Base-by-base conservation (phyloP, 805 yeast genomes). In the Lachancea lanzarotensis region DNA sequence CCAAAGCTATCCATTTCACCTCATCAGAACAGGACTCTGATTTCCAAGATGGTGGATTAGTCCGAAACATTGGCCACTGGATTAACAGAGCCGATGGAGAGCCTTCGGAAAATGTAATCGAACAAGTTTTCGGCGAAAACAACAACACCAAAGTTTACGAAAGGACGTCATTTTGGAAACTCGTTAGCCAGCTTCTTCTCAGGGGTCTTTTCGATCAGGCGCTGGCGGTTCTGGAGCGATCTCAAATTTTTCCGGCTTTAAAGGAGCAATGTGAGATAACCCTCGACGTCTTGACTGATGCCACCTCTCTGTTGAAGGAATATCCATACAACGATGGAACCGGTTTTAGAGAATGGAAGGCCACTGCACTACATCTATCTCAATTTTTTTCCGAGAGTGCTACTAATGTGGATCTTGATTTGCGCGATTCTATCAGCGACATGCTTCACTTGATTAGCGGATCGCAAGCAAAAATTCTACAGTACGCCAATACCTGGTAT, bases 71-170 rank as follows among this genome's bases (percentile, higher is more conserved):
- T 30, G 62, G 73, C 13, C 72, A 70, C 39, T 84, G 93, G 93
- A 69, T 82, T 20, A 84, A 84, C 56, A 71, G 78, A 45, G 79
- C 82, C 26, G 86, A 83, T 57, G 79, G 82, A 4, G 76, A 77
- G 52, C 90, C 90, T 1, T 78, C 73, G 46, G 68, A 69, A 16
- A 76, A 72, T 22, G 61, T 75, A 27, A 68, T 75, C 3, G 74
- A 77, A 42, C 68, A 54, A 27, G 54, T 60, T 62, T 36, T 74
- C 74, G 9, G 56, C 58, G 17, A 74, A 70, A 1, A 65, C 59
- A 38, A 81, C 79, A 8, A 76, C 70, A 57, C 55, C 57, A 44
- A 79, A 72, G 50, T 57, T 9, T 60, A 51, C 38, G 54, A 61
- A 20, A 50, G 35, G 52, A 69, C 75, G 2, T 65, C 65, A 35